A percentile compares a stretch with the other conserved stretches of the same genome.
Conservation (phyloP, 2,329 filamentous ascomycete genomes). For the Elsinoe perseae region DNA sequence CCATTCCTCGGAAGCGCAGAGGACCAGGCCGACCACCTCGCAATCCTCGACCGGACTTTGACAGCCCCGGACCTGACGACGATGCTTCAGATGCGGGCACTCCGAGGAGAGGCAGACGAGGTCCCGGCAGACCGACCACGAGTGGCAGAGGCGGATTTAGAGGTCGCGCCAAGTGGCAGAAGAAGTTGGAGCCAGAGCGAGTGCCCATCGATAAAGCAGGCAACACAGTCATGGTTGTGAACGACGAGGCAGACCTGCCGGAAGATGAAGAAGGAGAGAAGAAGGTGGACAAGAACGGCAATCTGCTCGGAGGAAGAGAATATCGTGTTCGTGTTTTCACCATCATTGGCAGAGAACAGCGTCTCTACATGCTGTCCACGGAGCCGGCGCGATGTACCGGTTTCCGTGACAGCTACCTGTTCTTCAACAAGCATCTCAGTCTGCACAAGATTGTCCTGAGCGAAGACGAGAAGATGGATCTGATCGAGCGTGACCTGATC, state of each 20-base stretch:
- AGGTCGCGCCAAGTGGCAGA: conserved; percentile 48
- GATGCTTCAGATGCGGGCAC: conserved; percentile 41
- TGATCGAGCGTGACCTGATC: conserved; percentile 92
- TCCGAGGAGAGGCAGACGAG: conserved; percentile 41
- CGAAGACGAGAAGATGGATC: conserved; percentile 91
- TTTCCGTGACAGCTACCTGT: conserved; percentile 95
- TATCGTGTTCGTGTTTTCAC: conserved; percentile 96
- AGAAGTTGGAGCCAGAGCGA: conserved; percentile 61
- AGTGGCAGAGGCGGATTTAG: conserved; percentile 54
- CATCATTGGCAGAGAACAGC: conserved; percentile 70
- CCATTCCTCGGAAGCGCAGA: conserved; percentile 50
- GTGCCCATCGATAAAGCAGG: conserved; percentile 91
- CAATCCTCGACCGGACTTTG: conserved; percentile 73
- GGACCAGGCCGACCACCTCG: conserved; percentile 81
- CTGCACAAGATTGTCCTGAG: conserved; percentile 98
- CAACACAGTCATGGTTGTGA: conserved; percentile 78
- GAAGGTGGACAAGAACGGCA: conserved; percentile 86
- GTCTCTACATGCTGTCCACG: conserved; percentile 96
- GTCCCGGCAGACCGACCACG: conserved; percentile 37
- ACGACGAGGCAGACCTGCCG: conserved; percentile 85
- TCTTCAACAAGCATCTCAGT: conserved; percentile 95
- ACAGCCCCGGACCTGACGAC: conserved; percentile 48
- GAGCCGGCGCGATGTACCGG: conserved; percentile 94
- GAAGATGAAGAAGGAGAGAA: conserved; percentile 81
- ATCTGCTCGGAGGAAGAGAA: conserved; percentile 73